Evolutionary conservation across 176 grass and related monocot species (phyloP).

Genomic region (Guadua angustifolia): DNA sequence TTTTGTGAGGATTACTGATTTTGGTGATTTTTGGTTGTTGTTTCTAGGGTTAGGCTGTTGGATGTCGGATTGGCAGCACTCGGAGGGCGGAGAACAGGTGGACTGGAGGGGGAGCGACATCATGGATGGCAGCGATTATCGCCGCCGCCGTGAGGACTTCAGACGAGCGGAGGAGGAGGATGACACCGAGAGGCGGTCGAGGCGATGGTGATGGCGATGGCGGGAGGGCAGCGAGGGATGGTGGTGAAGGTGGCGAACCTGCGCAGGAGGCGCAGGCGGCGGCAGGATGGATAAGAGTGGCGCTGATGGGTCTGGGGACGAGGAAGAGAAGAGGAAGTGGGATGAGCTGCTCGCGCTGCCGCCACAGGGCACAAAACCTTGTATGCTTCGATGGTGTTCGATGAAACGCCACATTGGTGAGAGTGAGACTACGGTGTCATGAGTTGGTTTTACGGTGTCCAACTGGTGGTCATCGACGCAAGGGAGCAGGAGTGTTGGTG

Average conservation of each 20-base stretch:
- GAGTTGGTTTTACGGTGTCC: background rate
- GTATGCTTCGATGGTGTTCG: background rate
- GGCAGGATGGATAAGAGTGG: conserved; percentile 47
- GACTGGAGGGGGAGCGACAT: conserved; percentile 95
- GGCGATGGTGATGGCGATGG: background rate
- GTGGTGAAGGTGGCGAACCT: conserved; percentile 7
- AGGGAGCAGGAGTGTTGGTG: conserved; percentile 49
- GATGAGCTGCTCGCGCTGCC: conserved; percentile 74
- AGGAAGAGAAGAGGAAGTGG: conserved; percentile 80
- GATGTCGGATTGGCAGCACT: too few relatives aligned
- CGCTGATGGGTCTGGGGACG: conserved; percentile 52
- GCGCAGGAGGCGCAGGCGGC: conserved; percentile 11
- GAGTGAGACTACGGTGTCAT: background rate
- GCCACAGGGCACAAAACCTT: conserved; percentile 51
- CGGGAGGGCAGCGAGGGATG: conserved; percentile 30
- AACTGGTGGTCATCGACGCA: conserved; percentile 31
- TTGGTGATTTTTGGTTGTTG: too few relatives aligned
- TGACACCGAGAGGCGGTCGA: conserved; percentile 26
- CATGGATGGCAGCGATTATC: conserved; percentile 76
- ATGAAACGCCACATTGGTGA: background rate
- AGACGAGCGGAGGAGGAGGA: conserved; percentile 65
- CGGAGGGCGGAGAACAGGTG: too few relatives aligned
- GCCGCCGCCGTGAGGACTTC: conserved; percentile 52
- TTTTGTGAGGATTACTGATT: too few relatives aligned
- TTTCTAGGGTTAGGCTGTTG: too few relatives aligned